Base-by-base conservation (phyloP, 2,329 filamentous ascomycete genomes). In the Fusarium tupiense region DNA sequence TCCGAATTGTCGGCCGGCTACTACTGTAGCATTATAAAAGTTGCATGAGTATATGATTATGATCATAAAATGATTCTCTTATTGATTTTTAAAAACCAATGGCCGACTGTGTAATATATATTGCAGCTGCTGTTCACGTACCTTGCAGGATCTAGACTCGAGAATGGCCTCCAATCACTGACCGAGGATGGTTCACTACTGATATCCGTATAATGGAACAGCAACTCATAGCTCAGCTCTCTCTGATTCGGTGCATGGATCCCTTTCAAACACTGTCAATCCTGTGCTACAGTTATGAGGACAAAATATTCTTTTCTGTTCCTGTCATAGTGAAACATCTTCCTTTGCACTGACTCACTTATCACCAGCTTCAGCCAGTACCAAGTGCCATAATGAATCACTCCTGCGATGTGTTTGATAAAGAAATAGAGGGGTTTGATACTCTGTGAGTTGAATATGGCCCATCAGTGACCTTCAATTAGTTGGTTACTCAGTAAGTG, bases 1-100 rank as follows among this genome's bases (percentile, higher is more conserved):
- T 67, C 73, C 64, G 61, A 70, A 67, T 41, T 44, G 46, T 59
- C 67, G 53, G 71, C 60, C 64, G 65, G 62, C 56, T 71, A 40
- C 64, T 63, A 60, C 67, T 54, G 31, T 41, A 49, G 16, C 24
- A 61, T 60, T 24, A 20, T 56, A 26, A 50, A 47, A 67, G 26
- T 56, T 35, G 19, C 20, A n/a, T 47, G 29, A 35, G 24, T 37
- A 29, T 47, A 24, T 33, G 58, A 19, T 33, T 58, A n/a, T 24
- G 22, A 46, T 44, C 24, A 61, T 33, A 14, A 12, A 70, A 43
- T 19, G 4, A 11, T 24, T 46, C 24, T 40, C 22, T 61, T 16
- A 9, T 53, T 22, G 4, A 8, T 17, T 16, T n/a, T 26, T 2
- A 20, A 29, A 16, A 37, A 24, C 24, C 35, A 62, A 54, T 40